These are phyloP conservation scores for Mycena epipterygia DNA, from an alignment of 768 basidiomycete species.

Conservation along the genomic window DNA sequence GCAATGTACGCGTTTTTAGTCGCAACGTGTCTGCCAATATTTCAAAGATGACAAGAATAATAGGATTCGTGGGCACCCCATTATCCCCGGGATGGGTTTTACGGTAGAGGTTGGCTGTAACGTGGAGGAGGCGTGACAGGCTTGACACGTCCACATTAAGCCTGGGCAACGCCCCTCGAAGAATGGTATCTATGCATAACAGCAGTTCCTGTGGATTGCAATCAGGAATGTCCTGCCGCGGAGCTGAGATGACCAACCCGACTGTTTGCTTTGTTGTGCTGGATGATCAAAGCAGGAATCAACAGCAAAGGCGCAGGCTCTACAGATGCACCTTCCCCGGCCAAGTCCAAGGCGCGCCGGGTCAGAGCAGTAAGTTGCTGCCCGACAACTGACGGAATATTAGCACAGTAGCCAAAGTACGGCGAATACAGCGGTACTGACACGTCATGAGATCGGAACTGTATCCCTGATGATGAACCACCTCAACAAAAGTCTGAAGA, in stretches of 20 bases:
- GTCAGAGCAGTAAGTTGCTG: conserved; percentile 66
- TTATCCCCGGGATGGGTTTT: conserved; percentile 47
- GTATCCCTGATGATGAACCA: conserved; percentile 68
- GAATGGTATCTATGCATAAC: conserved; percentile 67
- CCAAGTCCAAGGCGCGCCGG: conserved; percentile 69
- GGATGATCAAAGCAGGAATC: conserved; percentile 65
- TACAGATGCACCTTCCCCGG: conserved; percentile 55
- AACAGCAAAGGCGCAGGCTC: conserved; percentile 70
- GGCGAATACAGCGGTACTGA: conserved; percentile 46
- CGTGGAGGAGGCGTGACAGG: conserved; percentile 63
- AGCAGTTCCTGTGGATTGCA: conserved; percentile 65
- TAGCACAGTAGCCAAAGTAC: not conserved
- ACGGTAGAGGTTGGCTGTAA: conserved; percentile 60
- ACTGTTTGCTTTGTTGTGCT: conserved; percentile 70
- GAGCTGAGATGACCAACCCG: conserved; percentile 54
- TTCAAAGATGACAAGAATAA: conserved; percentile 63
- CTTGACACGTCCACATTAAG: conserved; percentile 58
- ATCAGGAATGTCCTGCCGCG: conserved; percentile 18
- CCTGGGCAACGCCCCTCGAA: conserved; percentile 67
- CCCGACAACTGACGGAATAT: conserved; percentile 63
- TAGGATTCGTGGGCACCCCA: conserved; percentile 44
- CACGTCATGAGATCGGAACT: conserved; percentile 68
- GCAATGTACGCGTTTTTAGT: conserved; percentile 63
- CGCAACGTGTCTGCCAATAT: conserved; percentile 66
- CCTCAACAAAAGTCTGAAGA: conserved; percentile 67